phyloP scores from a whole-genome alignment of 495 filamentous ascomycete species.

The Articulospora tetracladia region DNA sequence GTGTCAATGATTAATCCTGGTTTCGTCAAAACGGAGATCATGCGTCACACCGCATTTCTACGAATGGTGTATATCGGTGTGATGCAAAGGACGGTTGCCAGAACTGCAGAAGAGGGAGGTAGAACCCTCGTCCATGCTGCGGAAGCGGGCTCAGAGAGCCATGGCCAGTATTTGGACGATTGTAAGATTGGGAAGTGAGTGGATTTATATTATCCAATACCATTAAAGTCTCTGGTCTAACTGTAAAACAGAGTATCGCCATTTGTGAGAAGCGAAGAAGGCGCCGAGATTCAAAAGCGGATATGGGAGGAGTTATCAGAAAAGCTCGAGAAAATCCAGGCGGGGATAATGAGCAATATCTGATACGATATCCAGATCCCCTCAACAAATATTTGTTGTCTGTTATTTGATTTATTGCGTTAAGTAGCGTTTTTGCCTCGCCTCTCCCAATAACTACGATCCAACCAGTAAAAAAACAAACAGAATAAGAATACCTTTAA shows the following conservation, averaged over 20 bases:
- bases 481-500: too few relatives aligned
- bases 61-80: not conserved
- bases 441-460: too few relatives aligned
- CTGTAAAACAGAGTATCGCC: not conserved
- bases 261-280: constrained; percentile 17
- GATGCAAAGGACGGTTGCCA: not conserved
- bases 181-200: constrained; percentile 11
- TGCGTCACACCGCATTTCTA: constrained; percentile 18
- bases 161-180: constrained; percentile 21
- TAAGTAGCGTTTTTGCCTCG: too few relatives aligned
- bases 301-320: constrained; percentile 8
- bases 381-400: too few relatives aligned
- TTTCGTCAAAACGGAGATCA: constrained; percentile 27
- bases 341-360: not conserved
- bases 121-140: constrained; percentile 10
- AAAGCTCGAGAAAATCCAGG: constrained; percentile 14
- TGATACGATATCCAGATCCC: not conserved
- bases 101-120: constrained; percentile 17
- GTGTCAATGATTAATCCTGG: constrained; percentile 31
- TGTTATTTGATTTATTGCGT: too few relatives aligned
- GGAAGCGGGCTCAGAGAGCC: constrained; percentile 10
- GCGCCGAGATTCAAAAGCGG: constrained; percentile 5
- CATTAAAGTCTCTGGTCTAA: not conserved
- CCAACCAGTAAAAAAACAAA: too few relatives aligned
- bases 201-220: too few relatives aligned